A percentile compares a stretch with the other conserved stretches of the same genome.
phyloP scores from a whole-genome alignment of 345 rosid species.

The Eucalyptus guilfoylei region DNA sequence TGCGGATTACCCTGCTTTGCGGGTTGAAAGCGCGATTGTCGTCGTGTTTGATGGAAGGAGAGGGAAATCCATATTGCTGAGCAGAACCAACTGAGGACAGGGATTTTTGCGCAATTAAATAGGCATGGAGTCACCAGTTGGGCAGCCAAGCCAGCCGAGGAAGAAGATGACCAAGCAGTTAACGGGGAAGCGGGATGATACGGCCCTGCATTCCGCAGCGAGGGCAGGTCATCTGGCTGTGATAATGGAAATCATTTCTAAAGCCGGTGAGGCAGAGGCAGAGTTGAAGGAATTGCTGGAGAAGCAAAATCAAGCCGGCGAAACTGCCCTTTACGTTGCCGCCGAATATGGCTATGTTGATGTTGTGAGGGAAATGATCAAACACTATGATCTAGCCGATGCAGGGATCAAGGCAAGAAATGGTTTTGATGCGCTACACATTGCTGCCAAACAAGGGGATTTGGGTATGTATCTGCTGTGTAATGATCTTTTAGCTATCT shows the following conservation, averaged over 20 bases:
- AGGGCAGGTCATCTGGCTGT: slow-evolving; percentile 50
- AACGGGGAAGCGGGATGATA: slow-evolving; percentile 78
- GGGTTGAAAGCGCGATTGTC: not conserved
- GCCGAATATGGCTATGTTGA: slow-evolving; percentile 75
- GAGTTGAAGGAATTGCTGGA: slow-evolving; percentile 37
- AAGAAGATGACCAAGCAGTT: slow-evolving; percentile 85
- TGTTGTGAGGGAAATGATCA: slow-evolving; percentile 70
- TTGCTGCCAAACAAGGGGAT: slow-evolving; percentile 96
- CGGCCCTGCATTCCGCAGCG: slow-evolving; percentile 65
- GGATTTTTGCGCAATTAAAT: not conserved
- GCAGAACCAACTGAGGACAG: not conserved
- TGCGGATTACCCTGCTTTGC: not conserved
- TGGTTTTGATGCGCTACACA: slow-evolving; percentile 91
- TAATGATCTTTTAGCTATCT: not conserved
- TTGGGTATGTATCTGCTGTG: slow-evolving; percentile 27
- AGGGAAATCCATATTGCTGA: not conserved
- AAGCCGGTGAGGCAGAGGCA: slow-evolving; percentile 13
- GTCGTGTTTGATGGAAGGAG: not conserved
- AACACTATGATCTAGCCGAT: slow-evolving; percentile 52
- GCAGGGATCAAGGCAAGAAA: slow-evolving; percentile 88
- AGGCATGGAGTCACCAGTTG: not conserved
- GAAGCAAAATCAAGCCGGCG: slow-evolving; percentile 86
- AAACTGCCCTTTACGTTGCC: slow-evolving; percentile 89
- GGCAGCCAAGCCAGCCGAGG: slow-evolving; percentile 6
- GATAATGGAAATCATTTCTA: slow-evolving; percentile 33